Evolutionary conservation across 2,329 filamentous ascomycete species (phyloP), one percentile per base, ranked within the genome.

Genomic region (Aspergillus persii): DNA sequence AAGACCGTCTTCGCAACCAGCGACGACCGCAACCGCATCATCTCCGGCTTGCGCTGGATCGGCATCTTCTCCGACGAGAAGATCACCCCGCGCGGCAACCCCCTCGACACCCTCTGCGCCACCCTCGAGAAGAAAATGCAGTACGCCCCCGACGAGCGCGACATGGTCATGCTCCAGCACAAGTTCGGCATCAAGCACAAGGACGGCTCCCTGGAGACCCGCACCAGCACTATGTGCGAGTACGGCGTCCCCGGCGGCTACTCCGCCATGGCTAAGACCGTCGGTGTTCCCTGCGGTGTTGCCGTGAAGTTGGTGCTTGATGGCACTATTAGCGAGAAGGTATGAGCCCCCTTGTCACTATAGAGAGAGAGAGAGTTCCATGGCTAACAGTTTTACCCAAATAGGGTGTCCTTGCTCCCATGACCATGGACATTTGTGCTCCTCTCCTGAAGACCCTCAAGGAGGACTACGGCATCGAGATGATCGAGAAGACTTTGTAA

Each of bases 111-210:
- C n/a, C 86, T 96, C 44, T 96, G 92, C 80, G 91, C 91, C 33
- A 90, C 87, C 3, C 85, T 96, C 31, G 92, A 96, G 82, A 80
- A 90, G 82, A 96, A 96, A 86, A 96, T 96, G 91, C 85, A 90
- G 77, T 96, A 89, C 76, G 89, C 85, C 71, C 82, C 89, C 68
- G 89, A 84, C 61, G 92, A 96, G 85, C 88, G 92, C 60, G 92
- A 96, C 76, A 81, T 96, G 66, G 90, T 95, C 64, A 86, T 90
- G 79, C 71, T 81, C 39, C 79, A 81, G 68, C 79, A 81, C 70
- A 79, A 76, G 80, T 96, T 96, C 75, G 87, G 88, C 74, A 91
- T 96, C 66, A 90, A 95, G 82, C 81, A 89, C 78, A 87, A 88
- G 77, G 89, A 95, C 73, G 92, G 92, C 69, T 85, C 79, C 73